Evolutionary conservation across 2,329 filamentous ascomycete species (phyloP), one percentile per base, ranked within the genome.

Genomic region (Botrytis galanthina): DNA sequence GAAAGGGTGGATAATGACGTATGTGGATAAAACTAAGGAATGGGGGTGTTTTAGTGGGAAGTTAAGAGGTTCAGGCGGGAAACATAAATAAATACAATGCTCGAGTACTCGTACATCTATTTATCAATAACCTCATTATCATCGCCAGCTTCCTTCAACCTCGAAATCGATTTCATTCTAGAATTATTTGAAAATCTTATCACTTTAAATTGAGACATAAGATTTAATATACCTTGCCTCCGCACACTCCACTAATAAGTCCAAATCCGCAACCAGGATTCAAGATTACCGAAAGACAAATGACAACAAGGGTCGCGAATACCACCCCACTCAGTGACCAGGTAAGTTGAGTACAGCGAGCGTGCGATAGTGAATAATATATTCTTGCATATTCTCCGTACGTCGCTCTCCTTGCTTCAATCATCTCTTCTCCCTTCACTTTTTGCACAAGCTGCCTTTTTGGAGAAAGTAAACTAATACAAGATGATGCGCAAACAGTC

Each of bases 401-500:
- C 14, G 14, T 57, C 51, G 51, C 51, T 57, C 51, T 8, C 32
- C 51, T 57, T 57, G 51, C 64, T 29, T 51, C 64, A 6, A n/a
- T 57, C 35, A 42, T 26, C 37, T 8, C 22, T 12, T 26, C 10
- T 69, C 26, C 22, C 35, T 42, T 42, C 9, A n/a, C 12, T 68
- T 32, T 32, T 44, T 44, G 51, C 37, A 42, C 32, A 39, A 16
- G 29, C 39, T 26, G 37, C 22, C 9, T 26, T 37, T 57, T 69
- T 26, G 26, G 64, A 18, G 32, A 37, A 42, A 20, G 35, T 18
- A 69, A 26, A 70, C 64, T 76, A 75, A 75, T 67, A 59, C 63
- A 72, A 72, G 61, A 76, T 74, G 66, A 78, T 78, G 76, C 76
- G 73, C 71, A 79, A 74, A 75, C 74, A 77, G 63, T 72, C 71